Conservation (phyloP, 768 basidiomycete species). For the Leccinellum rugosiceps region DNA sequence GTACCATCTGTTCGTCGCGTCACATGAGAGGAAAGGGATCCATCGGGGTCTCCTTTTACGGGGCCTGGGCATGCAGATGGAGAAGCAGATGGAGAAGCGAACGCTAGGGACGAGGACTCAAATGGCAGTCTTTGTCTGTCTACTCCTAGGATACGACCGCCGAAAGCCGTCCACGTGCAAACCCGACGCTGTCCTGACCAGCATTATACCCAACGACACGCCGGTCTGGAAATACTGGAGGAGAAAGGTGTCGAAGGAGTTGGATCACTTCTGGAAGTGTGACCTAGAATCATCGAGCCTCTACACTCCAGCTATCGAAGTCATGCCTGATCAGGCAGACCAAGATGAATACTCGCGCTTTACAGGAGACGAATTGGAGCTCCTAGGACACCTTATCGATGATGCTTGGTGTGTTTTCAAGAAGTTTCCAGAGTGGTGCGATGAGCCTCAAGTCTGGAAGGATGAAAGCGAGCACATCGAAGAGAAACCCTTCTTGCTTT, state of each 20-base stretch:
- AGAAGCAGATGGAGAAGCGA: conserved; percentile 12
- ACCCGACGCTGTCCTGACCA: conserved; percentile 2
- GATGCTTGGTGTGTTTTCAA: conserved; percentile 26
- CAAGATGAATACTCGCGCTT: conserved; percentile 5
- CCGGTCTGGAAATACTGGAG: conserved; percentile 28
- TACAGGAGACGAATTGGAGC: not conserved
- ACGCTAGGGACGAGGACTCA: conserved; percentile 24
- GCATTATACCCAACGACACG: conserved; percentile 29
- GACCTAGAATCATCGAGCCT: not conserved
- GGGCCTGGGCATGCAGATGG: conserved; percentile 5
- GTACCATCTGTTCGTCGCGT: conserved; percentile 31
- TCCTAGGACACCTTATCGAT: conserved; percentile 15
- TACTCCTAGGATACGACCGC: conserved; percentile 14
- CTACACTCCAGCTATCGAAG: conserved; percentile 15
- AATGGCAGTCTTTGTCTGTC: conserved; percentile 28
- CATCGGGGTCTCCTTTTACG: conserved; percentile 19
- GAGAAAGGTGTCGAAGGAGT: conserved; percentile 18
- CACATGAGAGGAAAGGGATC: conserved; percentile 27
- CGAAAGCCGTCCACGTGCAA: not conserved
- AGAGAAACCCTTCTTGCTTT: not conserved
- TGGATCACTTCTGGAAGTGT: conserved; percentile 11
- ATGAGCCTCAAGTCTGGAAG: not conserved
- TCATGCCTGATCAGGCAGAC: conserved; percentile 7
- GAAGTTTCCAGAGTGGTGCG: conserved; percentile 11
- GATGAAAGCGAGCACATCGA: not conserved